Percentiles rank a stretch among this genome's conserved stretches.
Evolutionary conservation across 2,329 filamentous ascomycete genomes (phyloP).

Genomic region (Ceratocystiopsis minuta): DNA sequence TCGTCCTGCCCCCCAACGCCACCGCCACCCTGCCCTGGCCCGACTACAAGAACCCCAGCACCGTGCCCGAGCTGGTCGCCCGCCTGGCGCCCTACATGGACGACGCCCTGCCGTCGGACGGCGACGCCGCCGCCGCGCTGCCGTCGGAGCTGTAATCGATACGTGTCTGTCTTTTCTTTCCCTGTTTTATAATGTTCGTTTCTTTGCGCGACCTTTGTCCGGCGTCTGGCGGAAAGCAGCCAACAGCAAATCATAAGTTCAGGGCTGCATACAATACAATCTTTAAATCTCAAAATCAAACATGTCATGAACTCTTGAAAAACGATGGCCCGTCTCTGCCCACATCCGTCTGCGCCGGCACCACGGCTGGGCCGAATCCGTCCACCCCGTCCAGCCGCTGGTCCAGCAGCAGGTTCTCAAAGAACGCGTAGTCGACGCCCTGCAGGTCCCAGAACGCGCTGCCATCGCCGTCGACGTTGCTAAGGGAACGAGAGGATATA

Average conservation of each 20-base stretch:
- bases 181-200: too few relatives aligned
- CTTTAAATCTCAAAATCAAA: too few relatives aligned
- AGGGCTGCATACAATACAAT: too few relatives aligned
- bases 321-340: too few relatives aligned
- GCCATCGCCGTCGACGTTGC: background rate
- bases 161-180: too few relatives aligned
- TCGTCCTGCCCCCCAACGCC: conserved; percentile 60
- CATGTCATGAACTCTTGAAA: too few relatives aligned
- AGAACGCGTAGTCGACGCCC: conserved; percentile 18
- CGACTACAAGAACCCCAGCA: conserved; percentile 1
- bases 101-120: background rate
- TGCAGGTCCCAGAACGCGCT: conserved; percentile 15
- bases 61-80: conserved; percentile 4
- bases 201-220: too few relatives aligned
- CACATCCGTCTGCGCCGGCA: too few relatives aligned
- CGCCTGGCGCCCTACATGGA: conserved; percentile 7
- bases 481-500: too few relatives aligned
- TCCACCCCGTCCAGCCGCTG: background rate
- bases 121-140: background rate
- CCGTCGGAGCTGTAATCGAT: background rate
- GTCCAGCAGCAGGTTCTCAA: conserved; percentile 11
- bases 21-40: conserved; percentile 8
- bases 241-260: too few relatives aligned
- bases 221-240: too few relatives aligned
- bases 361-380: too few relatives aligned